Percentiles rank a stretch among this genome's conserved stretches.
Evolutionary conservation across 1,284 basidiomycete genomes (phyloP).

Genomic region (Wolfiporia cocos): DNA sequence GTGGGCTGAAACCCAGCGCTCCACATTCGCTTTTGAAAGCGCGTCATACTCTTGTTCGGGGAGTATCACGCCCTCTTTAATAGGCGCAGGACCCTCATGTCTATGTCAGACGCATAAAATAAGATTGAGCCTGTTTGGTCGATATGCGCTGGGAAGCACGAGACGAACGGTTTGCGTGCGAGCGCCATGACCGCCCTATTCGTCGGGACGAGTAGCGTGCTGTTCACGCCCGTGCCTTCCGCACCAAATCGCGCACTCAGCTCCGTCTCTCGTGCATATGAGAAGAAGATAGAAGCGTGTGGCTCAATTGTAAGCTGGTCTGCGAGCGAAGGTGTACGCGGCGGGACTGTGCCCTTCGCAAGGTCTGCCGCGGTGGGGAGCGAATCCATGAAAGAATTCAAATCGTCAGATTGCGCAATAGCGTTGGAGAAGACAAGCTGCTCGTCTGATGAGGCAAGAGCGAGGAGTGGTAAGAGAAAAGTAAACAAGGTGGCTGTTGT

Average conservation of each 20-base stretch:
- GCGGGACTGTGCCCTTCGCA: slow-evolving; percentile 15
- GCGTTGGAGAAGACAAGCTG: slow-evolving; percentile 24
- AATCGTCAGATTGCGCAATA: too few relatives aligned
- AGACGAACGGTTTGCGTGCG: slow-evolving; percentile 63
- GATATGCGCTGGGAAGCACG: too few relatives aligned
- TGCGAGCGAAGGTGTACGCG: slow-evolving; percentile 40
- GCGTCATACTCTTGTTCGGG: slow-evolving; percentile 60
- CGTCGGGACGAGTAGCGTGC: slow-evolving; percentile 69
- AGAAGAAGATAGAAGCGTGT: slow-evolving; percentile 72
- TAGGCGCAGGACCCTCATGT: slow-evolving; percentile 44
- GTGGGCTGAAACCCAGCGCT: slow-evolving; percentile 68
- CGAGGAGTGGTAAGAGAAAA: slow-evolving; percentile 26
- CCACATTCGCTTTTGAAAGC: slow-evolving; percentile 53
- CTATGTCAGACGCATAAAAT: too few relatives aligned
- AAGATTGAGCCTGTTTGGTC: too few relatives aligned
- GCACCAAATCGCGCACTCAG: slow-evolving; percentile 47
- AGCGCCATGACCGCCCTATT: slow-evolving; percentile 80
- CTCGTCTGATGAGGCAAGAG: slow-evolving; percentile 23
- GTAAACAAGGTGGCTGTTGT: slow-evolving; percentile 2
- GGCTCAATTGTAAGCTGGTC: slow-evolving; percentile 72
- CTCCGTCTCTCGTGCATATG: slow-evolving; percentile 67
- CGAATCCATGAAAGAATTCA: too few relatives aligned
- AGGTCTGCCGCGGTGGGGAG: slow-evolving; percentile 9
- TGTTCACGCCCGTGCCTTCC: slow-evolving; percentile 24
- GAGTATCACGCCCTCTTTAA: slow-evolving; percentile 42